Conservation (phyloP, 2,329 filamentous ascomycete genomes). For the Magnaporthales sp. region DNA sequence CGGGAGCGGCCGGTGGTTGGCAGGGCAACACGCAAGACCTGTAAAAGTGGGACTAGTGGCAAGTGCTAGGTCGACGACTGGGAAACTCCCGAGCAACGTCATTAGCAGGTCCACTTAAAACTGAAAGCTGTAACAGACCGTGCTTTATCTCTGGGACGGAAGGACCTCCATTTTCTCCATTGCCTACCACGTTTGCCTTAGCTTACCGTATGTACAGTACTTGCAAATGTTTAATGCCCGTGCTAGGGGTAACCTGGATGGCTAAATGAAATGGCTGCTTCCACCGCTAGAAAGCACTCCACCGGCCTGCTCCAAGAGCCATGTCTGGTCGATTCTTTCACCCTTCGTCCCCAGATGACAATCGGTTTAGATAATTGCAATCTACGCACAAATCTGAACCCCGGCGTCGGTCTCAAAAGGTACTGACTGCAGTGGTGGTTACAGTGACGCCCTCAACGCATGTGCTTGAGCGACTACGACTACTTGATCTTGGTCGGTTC, state of each 20-base stretch:
- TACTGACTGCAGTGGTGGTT: background rate
- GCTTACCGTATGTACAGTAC: background rate
- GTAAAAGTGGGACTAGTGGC: background rate
- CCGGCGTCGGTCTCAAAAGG: background rate
- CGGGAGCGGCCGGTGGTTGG: slow-evolving; percentile 9
- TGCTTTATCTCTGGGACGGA: background rate
- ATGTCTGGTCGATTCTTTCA: background rate
- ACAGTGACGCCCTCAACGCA: background rate
- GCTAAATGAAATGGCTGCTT: background rate
- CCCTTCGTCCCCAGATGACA: background rate
- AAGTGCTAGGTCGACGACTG: background rate
- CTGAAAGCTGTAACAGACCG: background rate
- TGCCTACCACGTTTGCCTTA: background rate
- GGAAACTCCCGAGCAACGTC: background rate
- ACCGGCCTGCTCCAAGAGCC: background rate
- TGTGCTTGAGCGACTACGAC: background rate
- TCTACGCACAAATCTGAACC: background rate
- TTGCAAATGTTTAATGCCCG: background rate
- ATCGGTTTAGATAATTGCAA: background rate
- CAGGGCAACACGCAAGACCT: slow-evolving; percentile 10
- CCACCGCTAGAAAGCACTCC: background rate
- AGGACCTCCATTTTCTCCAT: background rate
- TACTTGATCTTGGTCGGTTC: background rate
- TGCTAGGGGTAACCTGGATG: background rate
- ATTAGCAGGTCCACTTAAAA: background rate